Evolutionary conservation across 495 filamentous ascomycete genomes (phyloP).

Genomic region (Usnea hakonensis): DNA sequence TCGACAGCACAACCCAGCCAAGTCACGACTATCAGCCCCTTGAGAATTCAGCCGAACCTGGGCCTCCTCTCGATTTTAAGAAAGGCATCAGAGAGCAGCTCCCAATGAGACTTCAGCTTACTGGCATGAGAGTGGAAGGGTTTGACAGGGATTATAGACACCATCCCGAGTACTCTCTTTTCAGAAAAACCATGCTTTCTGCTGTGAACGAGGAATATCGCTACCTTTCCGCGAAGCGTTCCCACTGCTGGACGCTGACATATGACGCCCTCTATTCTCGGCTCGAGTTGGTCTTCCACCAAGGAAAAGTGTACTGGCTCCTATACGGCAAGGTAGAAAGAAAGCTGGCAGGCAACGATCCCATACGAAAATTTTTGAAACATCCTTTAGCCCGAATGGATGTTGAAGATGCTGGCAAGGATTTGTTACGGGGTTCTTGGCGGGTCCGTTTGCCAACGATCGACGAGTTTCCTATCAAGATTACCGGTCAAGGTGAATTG

Average conservation of each 20-base stretch:
- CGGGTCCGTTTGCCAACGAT: conserved; percentile 40
- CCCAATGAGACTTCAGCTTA: too few species aligned
- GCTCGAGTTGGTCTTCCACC: conserved; percentile 44
- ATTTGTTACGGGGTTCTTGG: conserved; percentile 43
- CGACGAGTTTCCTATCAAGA: conserved; percentile 18
- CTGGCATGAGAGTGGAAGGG: too few species aligned
- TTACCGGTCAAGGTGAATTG: conserved; percentile 28
- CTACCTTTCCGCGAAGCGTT: conserved; percentile 41
- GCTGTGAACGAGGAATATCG: conserved; percentile 38
- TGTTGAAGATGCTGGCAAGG: conserved; percentile 19
- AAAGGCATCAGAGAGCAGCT: too few species aligned
- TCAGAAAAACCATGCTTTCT: conserved; percentile 27
- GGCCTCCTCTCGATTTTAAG: too few species aligned
- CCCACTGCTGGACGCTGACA: conserved; percentile 43
- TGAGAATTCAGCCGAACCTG: too few species aligned
- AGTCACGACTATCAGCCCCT: too few species aligned
- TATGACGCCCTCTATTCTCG: conserved; percentile 43
- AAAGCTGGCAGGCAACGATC: conserved; percentile 33
- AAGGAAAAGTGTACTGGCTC: conserved; percentile 41
- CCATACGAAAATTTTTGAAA: conserved; percentile 39
- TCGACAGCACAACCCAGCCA: too few species aligned
- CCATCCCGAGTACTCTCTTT: conserved; percentile 15
- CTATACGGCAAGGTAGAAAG: conserved; percentile 43
- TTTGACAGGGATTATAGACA: not conserved
- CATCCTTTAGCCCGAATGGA: conserved; percentile 51